Conservation (phyloP, 2,329 filamentous ascomycete genomes). For the Madurella fahalii region DNA sequence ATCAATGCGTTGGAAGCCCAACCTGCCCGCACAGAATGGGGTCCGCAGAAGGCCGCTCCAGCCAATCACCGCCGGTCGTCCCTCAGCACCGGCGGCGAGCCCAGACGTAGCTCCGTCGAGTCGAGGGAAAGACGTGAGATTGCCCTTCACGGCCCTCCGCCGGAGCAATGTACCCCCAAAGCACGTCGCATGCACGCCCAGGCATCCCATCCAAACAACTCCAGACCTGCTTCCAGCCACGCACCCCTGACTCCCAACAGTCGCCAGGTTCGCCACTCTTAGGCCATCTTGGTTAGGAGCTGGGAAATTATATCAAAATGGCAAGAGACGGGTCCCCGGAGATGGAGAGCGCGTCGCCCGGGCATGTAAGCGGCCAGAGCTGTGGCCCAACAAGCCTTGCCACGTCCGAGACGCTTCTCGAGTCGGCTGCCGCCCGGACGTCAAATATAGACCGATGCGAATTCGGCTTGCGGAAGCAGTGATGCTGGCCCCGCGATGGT, state of each 20-base stretch:
- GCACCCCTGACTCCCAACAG: background rate
- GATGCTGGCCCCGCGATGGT: too few relatives aligned
- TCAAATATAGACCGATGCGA: background rate
- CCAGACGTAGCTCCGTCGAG: slow-evolving; percentile 6
- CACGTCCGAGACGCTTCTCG: background rate
- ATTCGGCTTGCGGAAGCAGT: too few relatives aligned
- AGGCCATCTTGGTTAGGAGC: background rate
- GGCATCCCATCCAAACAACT: background rate
- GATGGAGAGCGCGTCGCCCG: too few relatives aligned
- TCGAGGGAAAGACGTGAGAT: background rate
- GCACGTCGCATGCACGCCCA: background rate
- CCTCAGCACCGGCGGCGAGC: slow-evolving; percentile 3
- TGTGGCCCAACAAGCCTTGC: background rate
- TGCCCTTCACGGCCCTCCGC: background rate
- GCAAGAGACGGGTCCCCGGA: too few relatives aligned
- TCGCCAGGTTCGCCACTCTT: background rate
- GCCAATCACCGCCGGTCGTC: slow-evolving; percentile 30
- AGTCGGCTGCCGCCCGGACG: background rate
- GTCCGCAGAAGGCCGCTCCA: background rate
- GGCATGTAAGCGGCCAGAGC: too few relatives aligned
- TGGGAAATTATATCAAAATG: too few relatives aligned
- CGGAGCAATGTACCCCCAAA: background rate
- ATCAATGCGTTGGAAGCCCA: slow-evolving; percentile 43
- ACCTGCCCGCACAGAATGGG: slow-evolving; percentile 17
- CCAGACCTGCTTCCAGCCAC: background rate